These are phyloP conservation scores for Candida pseudofarinosa DNA, from an alignment of 805 yeast genomes.

Conservation along the genomic window DNA sequence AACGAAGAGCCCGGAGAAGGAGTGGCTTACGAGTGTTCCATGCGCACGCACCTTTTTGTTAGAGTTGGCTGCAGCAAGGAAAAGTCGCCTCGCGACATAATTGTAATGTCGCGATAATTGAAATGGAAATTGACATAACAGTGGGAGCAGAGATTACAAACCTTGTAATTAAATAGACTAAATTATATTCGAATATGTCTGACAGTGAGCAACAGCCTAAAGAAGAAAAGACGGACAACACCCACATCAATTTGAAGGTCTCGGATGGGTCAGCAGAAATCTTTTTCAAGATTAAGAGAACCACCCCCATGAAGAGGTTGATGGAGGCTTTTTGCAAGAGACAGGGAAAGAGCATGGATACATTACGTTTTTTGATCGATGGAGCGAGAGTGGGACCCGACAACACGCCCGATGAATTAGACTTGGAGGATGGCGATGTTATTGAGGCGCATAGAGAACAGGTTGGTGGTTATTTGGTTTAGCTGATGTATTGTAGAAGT, in stretches of 20 bases:
- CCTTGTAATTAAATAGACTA: background rate
- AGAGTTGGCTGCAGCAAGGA: background rate
- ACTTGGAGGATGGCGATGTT: constrained; percentile 91
- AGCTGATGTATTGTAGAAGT: background rate
- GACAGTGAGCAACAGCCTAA: constrained; percentile 22
- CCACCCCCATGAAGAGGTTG: constrained; percentile 87
- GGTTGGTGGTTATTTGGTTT: constrained; percentile 51
- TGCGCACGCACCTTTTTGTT: no score
- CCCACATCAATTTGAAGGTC: constrained; percentile 90
- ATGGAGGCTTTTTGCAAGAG: constrained; percentile 98
- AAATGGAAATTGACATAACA: background rate
- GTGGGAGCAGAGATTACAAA: background rate
- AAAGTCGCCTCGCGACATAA: background rate
- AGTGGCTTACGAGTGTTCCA: no score
- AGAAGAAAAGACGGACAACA: constrained; percentile 48
- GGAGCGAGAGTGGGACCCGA: constrained; percentile 87
- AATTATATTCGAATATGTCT: constrained; percentile 15
- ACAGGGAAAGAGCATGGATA: constrained; percentile 82
- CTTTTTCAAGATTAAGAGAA: constrained; percentile 88
- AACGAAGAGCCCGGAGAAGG: no score
- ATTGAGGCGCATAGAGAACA: constrained; percentile 98
- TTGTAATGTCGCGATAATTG: constrained; percentile 1
- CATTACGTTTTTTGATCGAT: constrained; percentile 86
- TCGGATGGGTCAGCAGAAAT: constrained; percentile 93
- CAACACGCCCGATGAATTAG: constrained; percentile 89